These are phyloP conservation scores for Phialophora verrucosa DNA, from an alignment of 2,329 filamentous ascomycete species.

Conservation along the genomic window DNA sequence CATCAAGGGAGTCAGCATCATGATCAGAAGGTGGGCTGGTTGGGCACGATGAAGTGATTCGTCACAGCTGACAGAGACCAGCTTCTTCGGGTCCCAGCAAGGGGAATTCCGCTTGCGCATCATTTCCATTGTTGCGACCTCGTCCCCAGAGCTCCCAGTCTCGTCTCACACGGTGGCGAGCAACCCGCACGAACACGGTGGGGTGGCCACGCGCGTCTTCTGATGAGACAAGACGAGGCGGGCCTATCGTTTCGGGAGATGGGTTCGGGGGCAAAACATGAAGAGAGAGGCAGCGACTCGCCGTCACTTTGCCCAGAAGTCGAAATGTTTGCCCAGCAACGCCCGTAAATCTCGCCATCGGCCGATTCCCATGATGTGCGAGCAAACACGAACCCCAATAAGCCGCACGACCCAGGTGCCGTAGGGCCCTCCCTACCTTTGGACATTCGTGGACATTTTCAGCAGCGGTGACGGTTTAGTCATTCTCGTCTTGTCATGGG, in stretches of 20 bases:
- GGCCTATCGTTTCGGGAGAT: neutral
- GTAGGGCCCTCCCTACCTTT: neutral
- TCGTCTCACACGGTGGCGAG: conserved; percentile 10
- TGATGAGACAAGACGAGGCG: conserved; percentile 6
- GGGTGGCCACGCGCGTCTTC: conserved; percentile 6
- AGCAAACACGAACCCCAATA: conserved; percentile 6
- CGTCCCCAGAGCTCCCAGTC: conserved; percentile 11
- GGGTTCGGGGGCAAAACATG: conserved; percentile 3
- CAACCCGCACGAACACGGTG: neutral
- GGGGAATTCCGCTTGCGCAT: conserved; percentile 61
- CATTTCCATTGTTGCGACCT: conserved; percentile 22
- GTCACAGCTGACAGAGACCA: conserved; percentile 45
- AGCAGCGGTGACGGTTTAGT: neutral
- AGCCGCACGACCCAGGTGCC: neutral
- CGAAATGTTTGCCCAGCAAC: neutral
- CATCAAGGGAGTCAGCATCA: conserved; percentile 73
- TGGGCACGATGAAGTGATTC: conserved; percentile 1
- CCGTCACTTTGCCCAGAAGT: conserved; percentile 6
- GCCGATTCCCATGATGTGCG: conserved; percentile 1
- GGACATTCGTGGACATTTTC: neutral
- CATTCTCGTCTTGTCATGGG: conserved; percentile 2
- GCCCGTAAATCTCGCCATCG: conserved; percentile 9
- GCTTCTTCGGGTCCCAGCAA: conserved; percentile 76
- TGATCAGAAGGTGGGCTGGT: conserved; percentile 73
- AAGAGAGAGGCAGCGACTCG: conserved; percentile 3